Evolutionary conservation across 176 grass and related monocot species (phyloP).

Genomic region (Cymbopogon citratus): DNA sequence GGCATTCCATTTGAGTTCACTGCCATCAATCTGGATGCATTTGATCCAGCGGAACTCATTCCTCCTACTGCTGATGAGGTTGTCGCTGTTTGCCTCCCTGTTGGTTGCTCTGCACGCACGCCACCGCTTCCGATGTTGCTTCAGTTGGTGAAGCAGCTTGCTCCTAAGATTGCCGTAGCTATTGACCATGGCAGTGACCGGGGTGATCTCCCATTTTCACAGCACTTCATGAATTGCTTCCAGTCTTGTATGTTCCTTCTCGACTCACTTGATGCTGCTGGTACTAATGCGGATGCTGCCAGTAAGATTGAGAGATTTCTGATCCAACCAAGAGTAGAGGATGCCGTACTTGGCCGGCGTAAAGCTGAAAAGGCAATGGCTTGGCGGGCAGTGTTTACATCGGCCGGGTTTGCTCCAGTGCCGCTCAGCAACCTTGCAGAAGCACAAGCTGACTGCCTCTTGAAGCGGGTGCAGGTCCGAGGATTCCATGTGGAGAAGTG

Average conservation of each 20-base stretch:
- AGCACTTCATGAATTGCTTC: constrained; percentile 58
- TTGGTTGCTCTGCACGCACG: constrained; percentile 26
- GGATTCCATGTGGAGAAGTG: constrained; percentile 64
- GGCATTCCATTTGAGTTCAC: constrained; percentile 53
- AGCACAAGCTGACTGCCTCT: constrained; percentile 57
- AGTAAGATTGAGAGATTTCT: constrained; percentile 55
- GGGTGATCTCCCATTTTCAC: constrained; percentile 46
- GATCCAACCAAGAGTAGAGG: constrained; percentile 55
- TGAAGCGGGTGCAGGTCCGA: constrained; percentile 59
- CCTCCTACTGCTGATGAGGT: constrained; percentile 23
- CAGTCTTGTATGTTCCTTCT: constrained; percentile 55
- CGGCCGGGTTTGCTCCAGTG: constrained; percentile 40
- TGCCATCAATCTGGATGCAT: constrained; percentile 41
- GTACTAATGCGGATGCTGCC: constrained; percentile 32
- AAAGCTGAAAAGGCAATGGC: constrained; percentile 33
- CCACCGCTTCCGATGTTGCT: constrained; percentile 37
- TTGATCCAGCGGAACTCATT: constrained; percentile 37
- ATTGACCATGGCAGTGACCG: constrained; percentile 51
- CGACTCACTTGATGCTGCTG: constrained; percentile 55
- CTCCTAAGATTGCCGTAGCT: constrained; percentile 48
- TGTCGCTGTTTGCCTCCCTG: constrained; percentile 53
- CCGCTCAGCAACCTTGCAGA: constrained; percentile 59
- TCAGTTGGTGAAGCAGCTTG: constrained; percentile 51
- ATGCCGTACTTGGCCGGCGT: constrained; percentile 39
- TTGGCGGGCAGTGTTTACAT: constrained; percentile 42